Base-by-base conservation (phyloP, 805 yeast species). In the Candida xiaguanensis region DNA sequence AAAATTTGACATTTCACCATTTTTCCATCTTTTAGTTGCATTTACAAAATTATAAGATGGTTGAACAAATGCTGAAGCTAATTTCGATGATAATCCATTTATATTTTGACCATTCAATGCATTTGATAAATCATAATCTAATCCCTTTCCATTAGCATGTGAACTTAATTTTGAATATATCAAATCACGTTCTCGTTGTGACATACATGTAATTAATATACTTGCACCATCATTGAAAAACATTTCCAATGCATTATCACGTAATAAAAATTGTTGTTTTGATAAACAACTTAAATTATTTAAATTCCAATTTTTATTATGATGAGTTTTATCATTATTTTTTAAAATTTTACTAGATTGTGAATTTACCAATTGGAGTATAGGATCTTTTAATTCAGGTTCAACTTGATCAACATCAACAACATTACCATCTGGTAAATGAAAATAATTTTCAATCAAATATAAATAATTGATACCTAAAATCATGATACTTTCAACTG, bases 191-290 rank as follows among this genome's bases (percentile, higher is more conserved):
- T 66, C 70, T 25, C 58, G 63, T 4, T 69, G 65, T 16, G 71
- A 65, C n/a, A 68, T 59, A 36, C 87, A 81, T 0, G 91, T 84
- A 6, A 88, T 65, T 42, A 88, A 62, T 28, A 80, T 70, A 45
- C 86, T 83, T 1, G 80, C 75, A 0, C 93, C 95, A 56, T 82
- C 80, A 18, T 73, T 72, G 55, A 86, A 85, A 45, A 85, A 80
- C 51, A 87, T 59, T 52, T 88, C 96, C 25, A 87, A 53, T 0
- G 93, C 95, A 32, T 84, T 85, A 58, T 87, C 95, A 40, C 95
- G 64, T 12, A 88, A 63, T 14, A 88, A 57, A 50, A 87, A 88
- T 27, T 83, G 87, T 37, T 95, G 63, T 46, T 84, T 85, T 2
- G 88, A 78, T 9, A 82, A 76, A 3, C 83, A 78, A 0, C 78